Evolutionary conservation across 106 monocot genomes (phyloP), one percentile per base, ranked within the genome.

Genomic region (Dendrobium catenatum): DNA sequence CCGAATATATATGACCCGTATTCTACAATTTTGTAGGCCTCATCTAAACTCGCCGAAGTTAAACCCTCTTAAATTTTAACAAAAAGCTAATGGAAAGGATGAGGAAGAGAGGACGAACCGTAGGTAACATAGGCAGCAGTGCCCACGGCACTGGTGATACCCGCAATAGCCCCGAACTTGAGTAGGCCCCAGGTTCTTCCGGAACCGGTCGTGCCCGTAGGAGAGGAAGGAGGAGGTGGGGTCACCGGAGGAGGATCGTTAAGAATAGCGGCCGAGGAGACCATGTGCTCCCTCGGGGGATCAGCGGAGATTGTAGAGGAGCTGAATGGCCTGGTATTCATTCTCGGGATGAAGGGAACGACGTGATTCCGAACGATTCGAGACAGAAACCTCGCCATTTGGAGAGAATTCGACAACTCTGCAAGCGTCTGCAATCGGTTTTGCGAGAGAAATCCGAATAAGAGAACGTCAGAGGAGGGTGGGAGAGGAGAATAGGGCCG

Each of bases 61-160:
- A 10, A 43, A 74, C 17, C 9, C 24, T 18, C 76, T 26, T 9
- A 46, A 24, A 42, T 19, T 42, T 48, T 27, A 76, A 27, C 49
- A 76, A 27, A 26, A 27, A 76, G 9, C 47, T 26, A 76, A 74
- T 2, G 22, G 18, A 43, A 19, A 7, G 43, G 37, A 72, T 79
- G 9, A 79, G 8, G 7, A 48, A 44, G 7, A 5, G 37, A 72
- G 46, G 76, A 54, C 20, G 29, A 44, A 93, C 93, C 94, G 48
- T 91, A 89, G 74, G 89, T 89, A 47, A 68, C 88, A 61, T 94
- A 94, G 44, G 81, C 88, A n/a, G 84, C 80, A 67, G 86, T 73
- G 42, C 89, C 91, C 7, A 82, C 19, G 2, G 84, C 82, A 42
- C 85, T 86, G 18, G 88, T 83, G 61, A 94, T 16, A 79, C 82